A percentile compares a stretch with the other conserved stretches of the same genome.
Conservation (phyloP, 352 stramenopile genomes). For the Pythium vanterpoolii region DNA sequence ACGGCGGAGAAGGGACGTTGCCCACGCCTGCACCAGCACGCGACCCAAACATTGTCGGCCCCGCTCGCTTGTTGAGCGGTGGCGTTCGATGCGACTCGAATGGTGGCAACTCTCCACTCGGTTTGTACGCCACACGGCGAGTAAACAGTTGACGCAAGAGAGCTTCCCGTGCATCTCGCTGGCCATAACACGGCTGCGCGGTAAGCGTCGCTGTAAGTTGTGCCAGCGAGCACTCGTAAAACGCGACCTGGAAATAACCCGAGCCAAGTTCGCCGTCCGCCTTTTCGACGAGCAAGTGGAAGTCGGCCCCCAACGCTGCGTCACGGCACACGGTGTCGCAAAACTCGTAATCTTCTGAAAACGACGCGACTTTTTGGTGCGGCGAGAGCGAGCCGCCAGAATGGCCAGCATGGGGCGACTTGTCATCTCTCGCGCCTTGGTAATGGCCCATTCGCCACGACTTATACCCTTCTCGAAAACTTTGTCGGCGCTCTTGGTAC, state of each 20-base stretch:
- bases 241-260: conserved; percentile 84
- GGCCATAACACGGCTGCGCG: conserved; percentile 25
- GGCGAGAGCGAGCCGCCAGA: conserved; percentile 41
- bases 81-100: background rate
- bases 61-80: conserved; percentile 1
- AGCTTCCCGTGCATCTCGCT: background rate
- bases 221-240: conserved; percentile 82
- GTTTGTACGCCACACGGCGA: background rate
- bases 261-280: conserved; percentile 45
- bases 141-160: conserved; percentile 14
- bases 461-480: conserved; percentile 83
- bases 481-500: conserved; percentile 74
- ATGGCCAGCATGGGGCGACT: conserved; percentile 41
- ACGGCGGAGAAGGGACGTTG: conserved; percentile 1
- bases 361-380: conserved; percentile 37
- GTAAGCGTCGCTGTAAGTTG: conserved; percentile 44
- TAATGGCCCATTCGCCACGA: conserved; percentile 82
- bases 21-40: conserved; percentile 1
- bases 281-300: conserved; percentile 74
- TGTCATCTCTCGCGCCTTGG: conserved; percentile 69
- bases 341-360: conserved; percentile 73
- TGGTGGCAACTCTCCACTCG: background rate
- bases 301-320: conserved; percentile 57
- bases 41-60: conserved; percentile 1
- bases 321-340: conserved; percentile 66